Base-by-base conservation (phyloP, 2,329 filamentous ascomycete genomes). In the Chaetomiaceae sp. region DNA sequence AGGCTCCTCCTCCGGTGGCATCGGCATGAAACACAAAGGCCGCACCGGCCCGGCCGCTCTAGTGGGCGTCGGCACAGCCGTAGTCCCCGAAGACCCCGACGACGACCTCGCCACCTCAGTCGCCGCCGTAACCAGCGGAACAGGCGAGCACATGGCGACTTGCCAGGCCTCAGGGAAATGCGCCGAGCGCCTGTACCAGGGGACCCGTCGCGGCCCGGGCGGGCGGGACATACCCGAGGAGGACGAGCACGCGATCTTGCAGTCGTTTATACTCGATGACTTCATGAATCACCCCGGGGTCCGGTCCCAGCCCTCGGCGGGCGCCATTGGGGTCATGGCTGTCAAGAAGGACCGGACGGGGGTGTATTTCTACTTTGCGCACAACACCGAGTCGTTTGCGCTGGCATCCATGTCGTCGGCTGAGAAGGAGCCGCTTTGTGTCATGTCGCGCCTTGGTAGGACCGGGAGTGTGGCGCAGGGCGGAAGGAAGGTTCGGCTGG, bases 111-210 rank as follows among this genome's bases (percentile, higher is more conserved):
- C 78, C 42, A 79, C 83, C 7, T 83, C 80, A 42, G 89, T 96
- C 25, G 92, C 90, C 27, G 84, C 86, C 23, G 90, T 96, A 20
- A 95, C 91, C 36, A 96, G 90, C 66, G 94, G 94, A 25, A 99
- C 94, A 3, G 94, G 94, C 44, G 94, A 99, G 71, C 94, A 99
- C 68, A 99, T 99, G 88, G 89, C 91, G 33, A 96, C 92, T 0
- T 95, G 91, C 0, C 87, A 95, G 79, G 92, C 94, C 11, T 91
- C 94, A 6, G 85, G 87, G 54, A 85, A 87, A 51, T 95, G 91
- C 66, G 91, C 91, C 0, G 88, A 92, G 60, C 83, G 94, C 42
- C 78, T 99, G 23, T 96, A 91, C 66, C 82, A 86, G 60, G 81
- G 78, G 61, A 86, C 78, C 45, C 80, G 77, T 65, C 84, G 81